A percentile compares a stretch with the other conserved stretches of the same genome.
Conservation (phyloP, 805 yeast genomes). For the Hanseniaspora vineae region DNA sequence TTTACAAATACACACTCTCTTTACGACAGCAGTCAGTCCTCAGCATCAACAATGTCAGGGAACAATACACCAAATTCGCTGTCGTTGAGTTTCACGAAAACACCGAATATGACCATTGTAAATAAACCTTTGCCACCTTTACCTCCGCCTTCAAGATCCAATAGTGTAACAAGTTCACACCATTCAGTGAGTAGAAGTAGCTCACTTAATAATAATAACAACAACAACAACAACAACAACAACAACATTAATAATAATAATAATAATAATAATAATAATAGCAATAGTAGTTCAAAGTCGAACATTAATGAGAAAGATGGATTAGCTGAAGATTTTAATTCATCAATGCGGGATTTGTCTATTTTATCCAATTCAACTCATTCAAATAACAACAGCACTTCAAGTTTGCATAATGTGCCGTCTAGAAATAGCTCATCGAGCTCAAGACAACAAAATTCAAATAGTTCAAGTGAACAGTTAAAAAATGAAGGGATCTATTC, state of each 20-base stretch:
- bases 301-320: neutral
- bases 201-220: neutral
- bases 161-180: neutral
- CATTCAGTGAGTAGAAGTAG: neutral
- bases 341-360: neutral
- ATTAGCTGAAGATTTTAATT: neutral
- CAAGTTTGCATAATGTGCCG: neutral
- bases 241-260: too few species aligned
- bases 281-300: too few species aligned
- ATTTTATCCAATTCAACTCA: neutral
- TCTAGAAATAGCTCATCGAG: neutral
- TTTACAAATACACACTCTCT: too few species aligned
- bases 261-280: too few species aligned
- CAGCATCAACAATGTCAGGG: neutral
- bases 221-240: too few species aligned
- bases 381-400: neutral
- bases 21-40: neutral
- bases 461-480: neutral
- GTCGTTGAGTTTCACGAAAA: neutral
- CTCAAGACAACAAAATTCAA: neutral
- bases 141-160: conserved; percentile 15
- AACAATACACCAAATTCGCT: neutral
- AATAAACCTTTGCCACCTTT: conserved; percentile 32
- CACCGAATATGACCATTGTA: conserved; percentile 6
- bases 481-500: neutral